Conservation (phyloP, 805 yeast genomes). For the Kuraishia molischiana region DNA sequence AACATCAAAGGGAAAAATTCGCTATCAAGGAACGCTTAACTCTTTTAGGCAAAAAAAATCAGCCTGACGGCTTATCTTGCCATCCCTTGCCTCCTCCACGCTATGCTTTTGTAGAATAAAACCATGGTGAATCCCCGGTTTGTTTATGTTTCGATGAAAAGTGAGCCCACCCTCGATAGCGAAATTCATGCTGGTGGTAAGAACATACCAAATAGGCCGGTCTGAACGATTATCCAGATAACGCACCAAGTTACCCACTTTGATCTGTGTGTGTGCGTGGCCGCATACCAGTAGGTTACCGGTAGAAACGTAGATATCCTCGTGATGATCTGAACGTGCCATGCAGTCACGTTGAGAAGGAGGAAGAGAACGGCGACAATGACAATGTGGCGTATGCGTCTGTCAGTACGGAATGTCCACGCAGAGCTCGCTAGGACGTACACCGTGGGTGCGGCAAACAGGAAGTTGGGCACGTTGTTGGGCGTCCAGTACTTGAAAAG, state of each 20-base stretch:
- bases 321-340: slow-evolving; percentile 83
- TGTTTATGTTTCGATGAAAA: neutral
- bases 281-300: slow-evolving; percentile 61
- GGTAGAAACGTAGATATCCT: slow-evolving; percentile 76
- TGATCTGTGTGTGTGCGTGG: slow-evolving; percentile 15
- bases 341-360: slow-evolving; percentile 42
- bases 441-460: slow-evolving; percentile 64
- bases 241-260: slow-evolving; percentile 21
- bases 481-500: slow-evolving; percentile 74
- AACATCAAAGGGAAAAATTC: too few species aligned
- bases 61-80: too few species aligned
- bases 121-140: too few species aligned
- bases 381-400: slow-evolving; percentile 20
- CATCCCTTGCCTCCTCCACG: too few species aligned
- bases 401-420: slow-evolving; percentile 17
- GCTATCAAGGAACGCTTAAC: too few species aligned
- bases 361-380: slow-evolving; percentile 33
- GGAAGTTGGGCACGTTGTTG: slow-evolving; percentile 75
- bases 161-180: neutral
- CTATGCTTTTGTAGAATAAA: too few species aligned
- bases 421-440: slow-evolving; percentile 32
- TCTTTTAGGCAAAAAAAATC: too few species aligned
- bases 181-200: slow-evolving; percentile 77
- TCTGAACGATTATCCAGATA: slow-evolving; percentile 60
- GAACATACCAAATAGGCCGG: slow-evolving; percentile 69